Evolutionary conservation across 2,329 filamentous ascomycete genomes (phyloP), one percentile per base, ranked within the genome.

Genomic region (Tolypocladium nubicola): DNA sequence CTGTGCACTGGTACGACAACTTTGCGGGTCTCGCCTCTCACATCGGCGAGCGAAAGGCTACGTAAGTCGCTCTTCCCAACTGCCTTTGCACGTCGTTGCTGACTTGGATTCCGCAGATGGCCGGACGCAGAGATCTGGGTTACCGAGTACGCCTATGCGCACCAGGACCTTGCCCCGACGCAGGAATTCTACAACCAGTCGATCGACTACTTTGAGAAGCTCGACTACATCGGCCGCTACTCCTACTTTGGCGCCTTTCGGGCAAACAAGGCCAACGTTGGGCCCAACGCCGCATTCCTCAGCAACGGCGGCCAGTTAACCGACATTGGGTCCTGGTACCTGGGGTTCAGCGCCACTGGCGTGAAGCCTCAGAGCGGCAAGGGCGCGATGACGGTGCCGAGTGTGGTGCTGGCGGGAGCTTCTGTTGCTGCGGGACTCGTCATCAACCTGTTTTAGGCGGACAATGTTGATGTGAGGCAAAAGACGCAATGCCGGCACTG

Each of bases 231-330:
- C 19, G 82, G 79, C 2, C 81, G 82, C 35, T 93, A 93, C 69
- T 84, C 85, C 0, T 88, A 87, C 70, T 94, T 91, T 64, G 89
- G 88, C 52, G 80, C 86, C 10, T 93, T 93, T 67, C 80, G 88
- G 55, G 83, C 82, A 4, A 74, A 79, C 54, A 81, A 81, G 19
- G 88, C 85, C 61, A 93, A 91, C 62, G 85, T 92, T 8, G 89
- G 89, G 0, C 78, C 84, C 4, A 89, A 91, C 60, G 84, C 79
- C 1, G 81, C 84, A 1, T 87, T 94, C 76, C 76, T 93, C 52
- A 86, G 83, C 65, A 75, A 81, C 47, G 76, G 82, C 19, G 89
- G 89, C 47, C 66, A 82, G 59, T 73, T 94, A 61, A 92, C 89
- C 1, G 83, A 90, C 62, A 87, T 93, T 61, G 89, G 89, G 0